Evolutionary conservation across 139 green algal genomes (phyloP), one percentile per base, ranked within the genome.

Genomic region (Chlorella sp.): DNA sequence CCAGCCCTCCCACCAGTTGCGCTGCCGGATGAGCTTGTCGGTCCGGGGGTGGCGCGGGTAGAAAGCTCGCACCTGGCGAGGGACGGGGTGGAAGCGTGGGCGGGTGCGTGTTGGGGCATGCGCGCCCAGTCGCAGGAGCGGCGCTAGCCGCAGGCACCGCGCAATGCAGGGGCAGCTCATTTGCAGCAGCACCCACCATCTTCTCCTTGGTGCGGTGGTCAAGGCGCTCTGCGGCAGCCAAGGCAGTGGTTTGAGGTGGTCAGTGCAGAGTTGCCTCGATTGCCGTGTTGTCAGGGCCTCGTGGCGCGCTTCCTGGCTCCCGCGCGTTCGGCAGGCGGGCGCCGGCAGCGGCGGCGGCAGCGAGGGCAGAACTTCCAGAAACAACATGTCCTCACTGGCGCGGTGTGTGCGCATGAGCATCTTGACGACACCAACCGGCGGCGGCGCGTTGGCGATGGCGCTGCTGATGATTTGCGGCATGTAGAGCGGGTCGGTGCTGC

Each of bases 401-500:
- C 69, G 77, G 64, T 86, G 83, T 46, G 65, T 81, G 31, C 71
- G 66, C 45, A 82, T 77, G 45, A 91, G 70, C 69, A 87, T 82
- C 14, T 60, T 76, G 19, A 89, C 65, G 7, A 88, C 66, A 25
- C 62, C 48, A 45, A 55, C 40, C 0, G 85, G 85, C 3, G 85
- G 85, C 19, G 85, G 84, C 5, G 56, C 68, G 58, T 90, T 90
- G n/a, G 88, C 62, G 61, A 90, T 90, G 8, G 85, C 85, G 40
- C 75, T 86, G 51, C 40, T 68, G 55, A 87, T 85, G 63, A 90
- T 83, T 67, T 90, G 85, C 21, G 71, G 74, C 69, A 88, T 86
- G 76, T 50, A 86, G 14, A 73, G 65, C 8, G 83, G 83, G 67
- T 88, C 83, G 0, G 65, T 41, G 21, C 75, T 73, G 50, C 50